Percentiles rank a stretch among this genome's conserved stretches.
Evolutionary conservation across 1,284 basidiomycete genomes (phyloP).

Genomic region (Prillingera fragicola): DNA sequence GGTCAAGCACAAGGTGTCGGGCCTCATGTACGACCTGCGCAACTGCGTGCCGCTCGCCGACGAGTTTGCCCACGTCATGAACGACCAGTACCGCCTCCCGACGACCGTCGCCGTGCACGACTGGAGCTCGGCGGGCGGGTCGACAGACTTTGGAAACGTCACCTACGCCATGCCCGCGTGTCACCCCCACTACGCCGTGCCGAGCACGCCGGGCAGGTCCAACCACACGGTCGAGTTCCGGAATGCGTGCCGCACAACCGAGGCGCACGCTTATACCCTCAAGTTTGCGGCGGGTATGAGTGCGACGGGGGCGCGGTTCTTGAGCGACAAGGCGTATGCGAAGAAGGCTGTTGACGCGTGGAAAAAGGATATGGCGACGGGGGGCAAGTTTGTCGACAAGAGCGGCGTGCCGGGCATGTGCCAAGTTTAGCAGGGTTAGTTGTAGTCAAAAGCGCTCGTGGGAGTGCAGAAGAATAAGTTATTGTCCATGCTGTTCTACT

Average conservation of each 20-base stretch:
- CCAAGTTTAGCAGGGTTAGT: too few relatives aligned
- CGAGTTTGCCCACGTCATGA: conserved; percentile 11
- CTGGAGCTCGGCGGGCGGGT: conserved; percentile 2
- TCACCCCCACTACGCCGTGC: conserved; percentile 22
- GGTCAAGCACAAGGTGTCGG: conserved; percentile 51
- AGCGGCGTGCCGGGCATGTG: too few relatives aligned
- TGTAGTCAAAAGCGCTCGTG: too few relatives aligned
- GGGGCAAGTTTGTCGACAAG: too few relatives aligned
- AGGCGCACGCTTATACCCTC: conserved; percentile 29
- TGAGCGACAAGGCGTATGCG: conserved; percentile 39
- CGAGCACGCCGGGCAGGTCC: conserved; percentile 10
- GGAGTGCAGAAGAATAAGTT: too few relatives aligned
- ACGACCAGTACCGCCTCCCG: conserved; percentile 1
- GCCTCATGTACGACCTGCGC: conserved; percentile 56
- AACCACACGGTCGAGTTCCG: conserved; percentile 33
- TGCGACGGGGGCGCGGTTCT: conserved; percentile 36
- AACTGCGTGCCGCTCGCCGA: conserved; percentile 18
- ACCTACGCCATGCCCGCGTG: conserved; percentile 25
- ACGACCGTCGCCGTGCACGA: conserved; percentile 6
- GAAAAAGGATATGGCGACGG: conserved; percentile 23
- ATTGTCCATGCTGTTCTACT: not conserved
- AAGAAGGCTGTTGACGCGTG: conserved; percentile 25
- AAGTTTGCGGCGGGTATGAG: conserved; percentile 41
- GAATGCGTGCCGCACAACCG: conserved; percentile 10
- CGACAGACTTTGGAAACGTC: conserved; percentile 19